Evolutionary conservation across 2,329 filamentous ascomycete genomes (phyloP).

Genomic region (Cladorrhinum sp.): DNA sequence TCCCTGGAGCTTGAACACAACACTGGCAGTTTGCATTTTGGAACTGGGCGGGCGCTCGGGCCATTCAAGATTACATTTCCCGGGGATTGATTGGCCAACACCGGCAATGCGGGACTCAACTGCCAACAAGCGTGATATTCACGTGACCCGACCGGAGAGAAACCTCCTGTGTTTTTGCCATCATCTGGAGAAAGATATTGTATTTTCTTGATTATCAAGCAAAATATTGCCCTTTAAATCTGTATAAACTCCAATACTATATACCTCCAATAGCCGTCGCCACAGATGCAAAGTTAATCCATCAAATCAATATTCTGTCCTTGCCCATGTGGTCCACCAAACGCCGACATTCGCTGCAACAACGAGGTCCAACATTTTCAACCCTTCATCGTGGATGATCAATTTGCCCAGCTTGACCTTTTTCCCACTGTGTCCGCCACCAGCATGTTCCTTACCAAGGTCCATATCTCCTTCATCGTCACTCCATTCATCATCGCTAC

Average conservation of each 20-base stretch:
- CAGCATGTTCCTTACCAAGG: conserved; percentile 77
- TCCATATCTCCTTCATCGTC: conserved; percentile 60
- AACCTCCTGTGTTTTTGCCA: neutral
- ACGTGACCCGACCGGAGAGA: neutral
- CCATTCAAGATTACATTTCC: conserved; percentile 40
- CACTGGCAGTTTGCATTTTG: conserved; percentile 18
- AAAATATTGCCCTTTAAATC: too few relatives aligned
- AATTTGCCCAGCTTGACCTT: conserved; percentile 92
- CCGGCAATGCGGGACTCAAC: neutral
- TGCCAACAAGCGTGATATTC: conserved; percentile 22
- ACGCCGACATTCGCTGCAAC: conserved; percentile 89
- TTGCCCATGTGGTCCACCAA: conserved; percentile 89
- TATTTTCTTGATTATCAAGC: neutral
- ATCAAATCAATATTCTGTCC: conserved; percentile 30
- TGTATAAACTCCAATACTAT: neutral
- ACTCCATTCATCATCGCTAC: conserved; percentile 30
- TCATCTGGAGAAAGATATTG: neutral
- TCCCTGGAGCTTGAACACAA: conserved; percentile 18
- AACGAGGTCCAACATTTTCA: conserved; percentile 92
- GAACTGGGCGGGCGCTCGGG: conserved; percentile 22
- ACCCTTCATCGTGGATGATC: conserved; percentile 80
- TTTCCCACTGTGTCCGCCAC: conserved; percentile 80
- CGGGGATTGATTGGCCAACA: conserved; percentile 36
- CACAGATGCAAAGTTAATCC: conserved; percentile 26
- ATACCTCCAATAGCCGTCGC: neutral